Evolutionary conservation across 495 filamentous ascomycete species (phyloP), one percentile per base, ranked within the genome.

Genomic region (Ascodesmis nigricans): DNA sequence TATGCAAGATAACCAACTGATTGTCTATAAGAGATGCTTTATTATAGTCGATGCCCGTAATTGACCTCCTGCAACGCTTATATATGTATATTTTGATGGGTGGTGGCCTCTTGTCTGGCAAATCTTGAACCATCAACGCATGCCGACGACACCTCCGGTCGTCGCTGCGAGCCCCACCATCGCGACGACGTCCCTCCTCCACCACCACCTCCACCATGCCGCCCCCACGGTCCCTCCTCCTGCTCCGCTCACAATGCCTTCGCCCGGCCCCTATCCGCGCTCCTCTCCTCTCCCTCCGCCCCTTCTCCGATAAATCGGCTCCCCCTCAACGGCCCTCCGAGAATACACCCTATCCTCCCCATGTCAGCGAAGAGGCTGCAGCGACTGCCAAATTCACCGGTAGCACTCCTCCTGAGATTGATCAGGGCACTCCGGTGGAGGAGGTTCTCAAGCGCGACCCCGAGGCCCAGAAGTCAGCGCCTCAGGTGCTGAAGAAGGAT

Each of bases 391-490:
- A 61, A 27, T 63, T 70, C 19, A 70, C 60, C 40, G 61, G 72
- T 23, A 58, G 58, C 36, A 49, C 46, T 17, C 49, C 52, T 8
- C 73, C 71, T 5, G 71, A 77, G 38, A 42, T 76, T 13, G 37
- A 41, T 29, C 71, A 75, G 46, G 71, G 73, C 5, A 69, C 70
- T 21, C 68, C 66, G 2, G 59, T 76, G 41, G 55, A 65, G 47
- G 73, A 77, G 55, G 73, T 76, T 47, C 33, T 81, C 26, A 55
- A 69, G 40, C 67, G 66, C 30, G 72, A 77, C 43, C 59, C 67
- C 40, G 59, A 70, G 32, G 63, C 59, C 35, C 57, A 59, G 44
- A 65, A 74, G 38, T 66, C 76, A 30, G 67, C 71, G 18, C 75
- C 77, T 16, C 62, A 75, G 52, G 64, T 79, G 4, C 62, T 80